These are phyloP conservation scores for Aureobasidium mangrovei DNA, from an alignment of 2,329 filamentous ascomycete genomes.

Conservation along the genomic window DNA sequence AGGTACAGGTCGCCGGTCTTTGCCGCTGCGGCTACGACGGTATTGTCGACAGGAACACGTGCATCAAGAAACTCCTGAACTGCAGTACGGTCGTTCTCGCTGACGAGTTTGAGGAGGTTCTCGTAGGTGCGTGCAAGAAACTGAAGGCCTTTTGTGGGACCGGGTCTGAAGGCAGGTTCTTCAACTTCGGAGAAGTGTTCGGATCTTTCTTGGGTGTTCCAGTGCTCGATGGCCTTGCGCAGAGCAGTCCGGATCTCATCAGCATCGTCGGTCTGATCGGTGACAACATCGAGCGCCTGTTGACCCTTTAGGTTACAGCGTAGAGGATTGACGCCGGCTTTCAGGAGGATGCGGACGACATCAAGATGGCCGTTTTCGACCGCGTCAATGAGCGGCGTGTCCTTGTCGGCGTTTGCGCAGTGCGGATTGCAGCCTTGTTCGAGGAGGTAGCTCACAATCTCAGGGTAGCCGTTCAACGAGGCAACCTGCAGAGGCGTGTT, in stretches of 20 bases:
- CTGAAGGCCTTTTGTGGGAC: slow-evolving; percentile 33
- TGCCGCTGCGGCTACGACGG: slow-evolving; percentile 82
- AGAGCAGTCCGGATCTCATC: slow-evolving; percentile 52
- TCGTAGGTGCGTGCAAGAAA: slow-evolving; percentile 43
- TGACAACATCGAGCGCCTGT: slow-evolving; percentile 76
- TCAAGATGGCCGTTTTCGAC: slow-evolving; percentile 90
- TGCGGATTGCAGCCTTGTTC: slow-evolving; percentile 78
- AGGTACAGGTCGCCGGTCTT: slow-evolving; percentile 85
- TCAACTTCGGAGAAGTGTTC: slow-evolving; percentile 44
- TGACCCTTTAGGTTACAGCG: slow-evolving; percentile 54
- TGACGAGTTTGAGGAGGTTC: slow-evolving; percentile 40
- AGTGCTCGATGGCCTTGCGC: slow-evolving; percentile 37
- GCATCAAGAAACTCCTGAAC: slow-evolving; percentile 41
- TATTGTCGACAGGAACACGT: slow-evolving; percentile 52
- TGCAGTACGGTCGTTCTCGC: slow-evolving; percentile 40
- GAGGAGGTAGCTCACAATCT: slow-evolving; percentile 82
- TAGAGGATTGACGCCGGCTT: slow-evolving; percentile 82
- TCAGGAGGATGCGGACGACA: slow-evolving; percentile 75
- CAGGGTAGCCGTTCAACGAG: slow-evolving; percentile 72
- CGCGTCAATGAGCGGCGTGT: slow-evolving; percentile 90
- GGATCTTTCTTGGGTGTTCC: slow-evolving; percentile 28
- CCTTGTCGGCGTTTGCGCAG: slow-evolving; percentile 63
- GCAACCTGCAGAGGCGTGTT: slow-evolving; percentile 94
- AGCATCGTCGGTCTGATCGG: slow-evolving; percentile 71
- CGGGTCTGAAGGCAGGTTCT: slow-evolving; percentile 30